Base-by-base conservation (phyloP, 306 rosid genomes). In the Lithocarpus polystachyus region DNA sequence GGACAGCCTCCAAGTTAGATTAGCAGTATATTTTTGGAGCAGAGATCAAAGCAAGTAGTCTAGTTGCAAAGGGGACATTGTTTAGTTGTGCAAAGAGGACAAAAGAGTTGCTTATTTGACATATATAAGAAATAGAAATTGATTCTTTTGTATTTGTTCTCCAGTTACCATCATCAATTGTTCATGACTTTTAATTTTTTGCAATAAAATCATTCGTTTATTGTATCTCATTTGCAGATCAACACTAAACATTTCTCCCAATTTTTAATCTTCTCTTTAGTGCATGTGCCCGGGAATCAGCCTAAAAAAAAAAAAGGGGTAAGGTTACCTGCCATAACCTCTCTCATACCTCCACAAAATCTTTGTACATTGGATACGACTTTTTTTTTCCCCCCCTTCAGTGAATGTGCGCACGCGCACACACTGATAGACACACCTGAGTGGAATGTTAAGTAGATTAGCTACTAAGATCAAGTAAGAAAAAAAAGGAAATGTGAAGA, bases 131-230 rank as follows among this genome's bases (percentile, higher is more conserved):
- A 28, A 23, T 53, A 56, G 77, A 52, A 40, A 80, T 70, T 74
- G 53, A 84, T 90, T 89, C 89, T 89, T 88, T 84, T 71, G 89
- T 55, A 88, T 85, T 89, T 87, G 80, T 85, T 88, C 76, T 79
- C 77, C 73, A 59, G 75, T 84, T 82, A 64, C 77, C 90, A 82
- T 51, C 78, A 75, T 71, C 75, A 77, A 48, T 86, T 86, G 77
- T 53, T 86, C 84, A 78, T 83, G 40, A 69, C 18, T 68, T 73
- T 68, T 61, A 56, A 80, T 75, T 76, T 74, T 77, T 73, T 86
- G 71, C 84, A 87, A 89, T 84, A 89, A 90, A 84, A 71, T 76
- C 82, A 82, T 84, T 85, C 87, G 77, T 87, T 86, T 76, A 81
- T 78, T 87, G 77, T 79, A 77, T 83, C 79, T 76, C 65, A 71